Base-by-base conservation (phyloP, 768 basidiomycete genomes). In the Mycena haematopus region DNA sequence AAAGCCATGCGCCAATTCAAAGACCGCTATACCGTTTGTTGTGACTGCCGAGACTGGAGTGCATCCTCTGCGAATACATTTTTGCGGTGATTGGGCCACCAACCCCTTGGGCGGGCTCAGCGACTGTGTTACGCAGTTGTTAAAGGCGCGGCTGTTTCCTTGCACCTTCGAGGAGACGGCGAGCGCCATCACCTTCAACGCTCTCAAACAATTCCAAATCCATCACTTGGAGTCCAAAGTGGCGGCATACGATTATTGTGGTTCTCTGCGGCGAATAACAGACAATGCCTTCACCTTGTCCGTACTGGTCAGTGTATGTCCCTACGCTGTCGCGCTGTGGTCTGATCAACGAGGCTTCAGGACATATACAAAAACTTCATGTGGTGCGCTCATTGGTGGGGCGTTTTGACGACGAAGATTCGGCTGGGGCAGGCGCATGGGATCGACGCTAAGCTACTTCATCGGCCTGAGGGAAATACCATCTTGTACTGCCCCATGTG, bases 171-270 rank as follows among this genome's bases (percentile, higher is more conserved):
- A 19, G 0, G 35, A 46, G 2, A 42, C 51, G 24, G 14, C 21
- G 19, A 36, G 29, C n/a, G 62, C 50, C 3, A 47, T 63, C 25
- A 63, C 55, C 1, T 58, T 63, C 35, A 36, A 52, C 5, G 21
- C 21, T 14, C 44, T 58, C 2, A 57, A 63, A 10, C n/a, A 36
- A 17, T 63, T 63, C 29, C 42, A 57, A 11, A 45, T 63, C 8
- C 55, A 33, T 21, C 31, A 35, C 25, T 11, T 63, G 50, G 62
- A 63, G 19, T 35, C 44, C 11, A 56, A 56, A 13, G 22, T 44
- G 3, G 47, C 61, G 0, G 68, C 68, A 1, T 69, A 72, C 51
- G 70, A 73, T 47, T 72, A 68, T 44, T 54, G 70, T 15, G 66
- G 66, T 0, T 59, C 70, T 8, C 47, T 76, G 10, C 60, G 66